These are phyloP conservation scores for Yamadazyma diddensiae DNA, from an alignment of 1,139 yeast genomes.

Conservation along the genomic window DNA sequence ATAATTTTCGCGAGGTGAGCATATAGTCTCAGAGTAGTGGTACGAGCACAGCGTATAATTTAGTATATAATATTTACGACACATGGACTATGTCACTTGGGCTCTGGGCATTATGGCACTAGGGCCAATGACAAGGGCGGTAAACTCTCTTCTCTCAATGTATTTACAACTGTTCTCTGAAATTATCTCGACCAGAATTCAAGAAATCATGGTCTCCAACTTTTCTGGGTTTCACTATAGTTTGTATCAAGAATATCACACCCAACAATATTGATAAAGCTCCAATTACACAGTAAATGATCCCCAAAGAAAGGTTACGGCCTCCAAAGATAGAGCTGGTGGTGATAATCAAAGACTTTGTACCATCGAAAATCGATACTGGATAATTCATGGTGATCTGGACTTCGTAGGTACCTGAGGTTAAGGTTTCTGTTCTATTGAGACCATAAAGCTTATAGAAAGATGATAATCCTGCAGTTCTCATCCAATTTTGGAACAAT, in stretches of 20 bases:
- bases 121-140: too few species aligned
- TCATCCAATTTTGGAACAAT: conserved; percentile 73
- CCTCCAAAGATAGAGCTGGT: conserved; percentile 73
- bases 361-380: conserved; percentile 64
- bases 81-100: too few species aligned
- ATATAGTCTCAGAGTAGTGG: too few species aligned
- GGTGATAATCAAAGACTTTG: conserved; percentile 63
- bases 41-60: too few species aligned
- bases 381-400: conserved; percentile 68
- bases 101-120: too few species aligned
- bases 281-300: conserved; percentile 66
- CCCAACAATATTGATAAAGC: conserved; percentile 48
- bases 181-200: conserved; percentile 18
- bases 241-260: conserved; percentile 44
- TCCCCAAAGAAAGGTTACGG: conserved; percentile 62
- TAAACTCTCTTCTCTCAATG: too few species aligned
- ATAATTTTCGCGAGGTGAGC: too few species aligned
- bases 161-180: conserved; percentile 31
- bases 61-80: too few species aligned
- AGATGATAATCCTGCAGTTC: conserved; percentile 73
- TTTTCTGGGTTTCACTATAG: conserved; percentile 45
- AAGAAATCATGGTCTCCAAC: conserved; percentile 46
- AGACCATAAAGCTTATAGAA: conserved; percentile 66
- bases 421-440: conserved; percentile 47
- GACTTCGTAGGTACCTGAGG: conserved; percentile 59